Base-by-base conservation (phyloP, 768 basidiomycete species). In the Trichaptum fuscoviolaceum region DNA sequence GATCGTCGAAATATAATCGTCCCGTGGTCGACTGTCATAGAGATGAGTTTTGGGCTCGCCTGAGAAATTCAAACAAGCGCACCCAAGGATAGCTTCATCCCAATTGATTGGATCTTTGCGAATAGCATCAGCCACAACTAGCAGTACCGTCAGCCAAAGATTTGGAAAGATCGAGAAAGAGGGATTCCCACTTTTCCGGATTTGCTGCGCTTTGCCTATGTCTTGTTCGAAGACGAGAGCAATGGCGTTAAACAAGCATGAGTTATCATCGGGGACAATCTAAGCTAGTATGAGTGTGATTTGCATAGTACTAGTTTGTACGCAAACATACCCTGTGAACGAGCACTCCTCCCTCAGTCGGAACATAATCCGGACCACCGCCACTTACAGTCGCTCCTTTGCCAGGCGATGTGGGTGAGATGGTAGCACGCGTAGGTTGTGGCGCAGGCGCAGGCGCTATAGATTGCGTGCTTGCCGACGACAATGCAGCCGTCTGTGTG, bases 201-300 rank as follows among this genome's bases (percentile, higher is more conserved):
- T 84, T 68, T 81, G 77, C 26, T 81, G 79, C 1, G 90, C 91
- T 67, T 88, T 88, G n/a, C 82, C 76, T 15, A 90, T 88, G 66
- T 87, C 87, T 71, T 96, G 94, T 73, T 90, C 87, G 71, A 98
- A 96, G 1, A 96, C 80, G 57, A 96, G 79, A 18, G 92, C 93
- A 59, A 93, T 81, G 2, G 95, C 88, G 2, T 91, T 91, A 79
- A 98, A 99, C 34, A 99, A 80, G 75, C 96, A 99, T 1, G 94
- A 92, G 72, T 99, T 99, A 77, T 99, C 96, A 72, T 99, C 96
- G n/a, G 95, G 96, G 20, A 96, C 93, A 65, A 95, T 83, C 86
- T 92, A 69, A 42, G 68, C 60, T 35, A 68, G 36, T n/a, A 71
- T 64, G 62, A 25, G 57, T 58, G 71, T 42, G 71, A 67, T 24